phyloP scores from a whole-genome alignment of 2,329 filamentous ascomycete species.

The Cordyceps farinosa region DNA sequence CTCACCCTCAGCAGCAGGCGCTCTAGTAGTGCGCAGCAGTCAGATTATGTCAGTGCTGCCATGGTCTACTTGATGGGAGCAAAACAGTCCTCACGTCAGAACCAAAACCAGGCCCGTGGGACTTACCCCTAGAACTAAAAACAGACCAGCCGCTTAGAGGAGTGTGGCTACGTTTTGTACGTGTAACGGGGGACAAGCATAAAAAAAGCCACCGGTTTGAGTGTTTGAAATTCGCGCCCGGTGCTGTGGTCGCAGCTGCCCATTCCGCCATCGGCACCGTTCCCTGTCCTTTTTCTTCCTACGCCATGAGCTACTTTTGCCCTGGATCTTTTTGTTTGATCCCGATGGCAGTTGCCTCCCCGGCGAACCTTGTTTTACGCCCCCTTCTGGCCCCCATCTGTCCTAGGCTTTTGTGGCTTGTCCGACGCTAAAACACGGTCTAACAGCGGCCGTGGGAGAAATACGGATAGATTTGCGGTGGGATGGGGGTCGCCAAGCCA shows the following conservation, averaged over 20 bases:
- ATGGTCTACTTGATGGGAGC: not conserved
- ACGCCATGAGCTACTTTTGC: not conserved
- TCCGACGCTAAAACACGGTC: not conserved
- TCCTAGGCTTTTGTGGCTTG: not conserved
- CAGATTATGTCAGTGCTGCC: not conserved
- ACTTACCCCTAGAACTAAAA: not conserved
- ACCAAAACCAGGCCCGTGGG: slow-evolving; percentile 3
- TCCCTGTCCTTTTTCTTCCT: not conserved
- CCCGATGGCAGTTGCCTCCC: not conserved
- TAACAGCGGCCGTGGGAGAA: not conserved
- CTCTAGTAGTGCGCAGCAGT: not conserved
- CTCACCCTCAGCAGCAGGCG: not conserved
- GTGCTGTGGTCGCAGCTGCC: not conserved
- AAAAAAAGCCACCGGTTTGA: not conserved
- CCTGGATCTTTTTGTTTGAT: not conserved
- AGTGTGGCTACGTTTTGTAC: not conserved
- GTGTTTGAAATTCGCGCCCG: not conserved
- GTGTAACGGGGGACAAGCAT: not conserved
- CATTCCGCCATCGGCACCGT: not conserved
- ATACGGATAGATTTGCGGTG: slow-evolving; percentile 16
- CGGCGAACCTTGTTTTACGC: not conserved
- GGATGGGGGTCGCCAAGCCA: slow-evolving; percentile 10
- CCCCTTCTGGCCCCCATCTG: not conserved
- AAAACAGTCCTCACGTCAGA: slow-evolving; percentile 14
- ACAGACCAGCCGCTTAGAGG: not conserved